Evolutionary conservation across 768 basidiomycete species (phyloP), one percentile per base, ranked within the genome.

Genomic region (Mycena metata): DNA sequence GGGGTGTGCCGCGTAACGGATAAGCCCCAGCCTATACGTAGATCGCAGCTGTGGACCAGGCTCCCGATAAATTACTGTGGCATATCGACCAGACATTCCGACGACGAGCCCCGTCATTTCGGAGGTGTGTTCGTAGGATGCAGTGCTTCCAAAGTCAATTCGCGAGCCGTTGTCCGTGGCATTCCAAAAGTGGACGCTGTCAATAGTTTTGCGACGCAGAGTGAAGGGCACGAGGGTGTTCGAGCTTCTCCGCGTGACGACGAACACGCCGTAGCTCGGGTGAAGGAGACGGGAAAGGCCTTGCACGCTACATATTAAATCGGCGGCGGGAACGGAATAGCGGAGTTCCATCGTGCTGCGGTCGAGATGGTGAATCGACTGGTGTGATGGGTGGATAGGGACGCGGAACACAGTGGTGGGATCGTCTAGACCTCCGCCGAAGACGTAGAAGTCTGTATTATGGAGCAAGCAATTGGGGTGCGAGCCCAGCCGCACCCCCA

Each of bases 101-200:
- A 19, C 21, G 13, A 19, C 41, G 21, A 60, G 49, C 3, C n/a
- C 26, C 9, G 21, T 36, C 3, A 60, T 60, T 0, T 46, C 17
- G 33, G 13, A 19, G 21, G 5, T 17, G 13, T 66, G 57, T 17
- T 59, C 65, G 56, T 58, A 65, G 30, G 33, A 43, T 2, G 12
- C 24, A 0, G n/a, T 11, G 2, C 16, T 47, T 26, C 47, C 47
- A 9, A 49, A 35, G 13, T 57, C 19, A 7, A 65, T 55, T 13
- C 13, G 56, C 10, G 51, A 9, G 19, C 41, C 54, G 24, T 1
- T n/a, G 8, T 30, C 47, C 15, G 42, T 11, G 2, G 49, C 49
- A 4, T 57, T 35, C 50, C 65, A 66, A 26, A 66, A 66, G 33
- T 60, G 50, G 15, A 66, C 42, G 23, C 42, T 60, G 1, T 19